Base-by-base conservation (phyloP, 306 rosid genomes). In the Fragaria nilgerrensis region DNA sequence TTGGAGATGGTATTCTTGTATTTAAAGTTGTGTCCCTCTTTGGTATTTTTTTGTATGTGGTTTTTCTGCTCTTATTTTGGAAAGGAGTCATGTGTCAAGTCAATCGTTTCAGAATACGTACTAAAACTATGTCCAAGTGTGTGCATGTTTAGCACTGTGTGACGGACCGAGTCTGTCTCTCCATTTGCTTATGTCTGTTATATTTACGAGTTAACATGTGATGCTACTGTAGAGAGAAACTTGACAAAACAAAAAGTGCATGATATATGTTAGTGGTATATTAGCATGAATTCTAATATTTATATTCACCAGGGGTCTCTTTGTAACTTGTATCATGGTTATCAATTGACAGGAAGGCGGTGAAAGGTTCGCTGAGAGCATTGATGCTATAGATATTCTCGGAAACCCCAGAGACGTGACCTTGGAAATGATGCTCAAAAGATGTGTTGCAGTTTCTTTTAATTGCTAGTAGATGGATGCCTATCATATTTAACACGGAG, bases 301-400 rank as follows among this genome's bases (percentile, higher is more conserved):
- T 77, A 10, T 53, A 56, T 22, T 49, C 55, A 15, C 64, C 34
- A 10, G 36, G 44, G 3, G 2, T 73, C 43, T 50, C 58, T 75
- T 76, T 82, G 63, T 72, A 56, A 78, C 48, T 20, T 75, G 49
- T 77, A 72, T 85, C 73, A 68, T 77, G 64, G 17, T 25, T 76
- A 52, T 64, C 73, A 81, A 84, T 69, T 75, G 78, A 73, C 87
- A 89, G 97, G 93, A 82, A 80, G 90, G 85, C 71, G 88, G 86
- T 76, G 91, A 88, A 66, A 92, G 88, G 94, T 88, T 68, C 81
- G 71, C 53, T 41, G 97, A 89, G 83, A 89, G 89, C 81, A 84
- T 81, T 78, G 91, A 89, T 73, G 89, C 85, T 66, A 83, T 79
- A 12, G 74, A 48, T 8, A 39, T 76, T 77, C 92, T 74, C 82